Base-by-base conservation (phyloP, 1,139 yeast species). In the Petasospora rhodanensis region DNA sequence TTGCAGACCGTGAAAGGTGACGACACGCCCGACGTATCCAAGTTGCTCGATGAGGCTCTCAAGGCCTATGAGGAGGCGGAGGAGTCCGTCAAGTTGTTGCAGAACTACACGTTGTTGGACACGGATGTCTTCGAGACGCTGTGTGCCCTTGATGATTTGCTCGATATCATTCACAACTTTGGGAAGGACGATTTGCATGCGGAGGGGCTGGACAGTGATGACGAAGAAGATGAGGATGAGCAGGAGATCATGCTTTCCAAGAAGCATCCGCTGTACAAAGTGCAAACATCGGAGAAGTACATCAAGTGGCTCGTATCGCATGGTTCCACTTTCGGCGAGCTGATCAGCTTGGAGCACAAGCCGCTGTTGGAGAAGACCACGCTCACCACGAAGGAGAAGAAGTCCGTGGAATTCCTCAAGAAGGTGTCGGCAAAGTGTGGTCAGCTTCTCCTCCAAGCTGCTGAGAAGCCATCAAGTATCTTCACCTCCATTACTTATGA, bases 111-210 rank as follows among this genome's bases (percentile, higher is more conserved):
- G 4, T 46, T 56, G 31, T 62, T 65, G 41, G 61, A 64, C 50
- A 55, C 55, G 6, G 68, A 65, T 18, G 63, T 64, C 29, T 68
- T 70, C 40, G 77, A 73, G 41, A 62, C 72, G 18, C 66, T 77
- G 42, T 71, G 70, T 35, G 66, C 72, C 8, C 57, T 78, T 29
- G 84, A 80, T 49, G 89, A 78, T 52, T 57, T 80, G 40, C 58
- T 81, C 28, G 86, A 80, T 38, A 71, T 79, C 42, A 66, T 77
- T 14, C 79, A 75, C 38, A 76, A 77, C 45, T 81, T 79, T 45
- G 85, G 85, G 9, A 64, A 63, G 19, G 63, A 64, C 12, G 64
- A 61, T 14, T 32, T 20, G 2, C 53, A 62, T 28, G 70, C 66
- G 25, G 82, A 74, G 34, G 74, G 70, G 13, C 46, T 68, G 22